Conservation (phyloP, 2,329 filamentous ascomycete species). For the Conoideocrella luteorostrata region DNA sequence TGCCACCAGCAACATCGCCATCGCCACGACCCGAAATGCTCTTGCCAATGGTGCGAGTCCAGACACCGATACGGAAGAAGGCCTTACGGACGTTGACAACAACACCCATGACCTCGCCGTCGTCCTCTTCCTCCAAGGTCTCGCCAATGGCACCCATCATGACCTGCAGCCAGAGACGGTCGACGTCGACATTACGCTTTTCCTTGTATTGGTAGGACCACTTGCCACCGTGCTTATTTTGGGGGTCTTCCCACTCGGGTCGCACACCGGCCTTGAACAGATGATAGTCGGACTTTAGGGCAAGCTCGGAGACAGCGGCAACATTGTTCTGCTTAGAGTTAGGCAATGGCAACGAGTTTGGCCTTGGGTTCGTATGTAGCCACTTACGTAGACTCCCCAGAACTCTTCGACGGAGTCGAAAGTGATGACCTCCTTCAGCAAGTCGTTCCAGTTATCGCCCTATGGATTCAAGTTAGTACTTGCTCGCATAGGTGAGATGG, state of each 20-base stretch:
- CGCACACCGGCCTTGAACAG: constrained; percentile 97
- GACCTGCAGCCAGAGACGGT: constrained; percentile 92
- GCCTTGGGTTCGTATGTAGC: constrained; percentile 4
- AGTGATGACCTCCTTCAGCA: constrained; percentile 96
- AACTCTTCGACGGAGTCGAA: constrained; percentile 99
- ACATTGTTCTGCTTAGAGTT: constrained; percentile 78
- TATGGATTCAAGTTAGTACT: constrained; percentile 29
- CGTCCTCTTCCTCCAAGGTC: constrained; percentile 89
- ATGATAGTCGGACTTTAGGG: constrained; percentile 97
- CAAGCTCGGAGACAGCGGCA: constrained; percentile 87
- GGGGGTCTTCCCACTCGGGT: constrained; percentile 95
- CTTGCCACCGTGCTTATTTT: constrained; percentile 99
- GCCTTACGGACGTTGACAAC: constrained; percentile 98
- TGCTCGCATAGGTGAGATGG: neutral
- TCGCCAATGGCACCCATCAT: constrained; percentile 97
- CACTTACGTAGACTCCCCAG: constrained; percentile 95
- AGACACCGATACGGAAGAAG: constrained; percentile 95
- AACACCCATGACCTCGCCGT: constrained; percentile 98
- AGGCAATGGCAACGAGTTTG: constrained; percentile 9
- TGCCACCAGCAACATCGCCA: constrained; percentile 65
- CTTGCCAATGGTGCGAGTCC: constrained; percentile 93
- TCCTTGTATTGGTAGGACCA: constrained; percentile 99
- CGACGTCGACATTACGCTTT: constrained; percentile 84
- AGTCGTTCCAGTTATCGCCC: constrained; percentile 98
- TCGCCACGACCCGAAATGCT: constrained; percentile 69